Evolutionary conservation across 2,329 filamentous ascomycete genomes (phyloP).

Genomic region (Anisogramma anomala): DNA sequence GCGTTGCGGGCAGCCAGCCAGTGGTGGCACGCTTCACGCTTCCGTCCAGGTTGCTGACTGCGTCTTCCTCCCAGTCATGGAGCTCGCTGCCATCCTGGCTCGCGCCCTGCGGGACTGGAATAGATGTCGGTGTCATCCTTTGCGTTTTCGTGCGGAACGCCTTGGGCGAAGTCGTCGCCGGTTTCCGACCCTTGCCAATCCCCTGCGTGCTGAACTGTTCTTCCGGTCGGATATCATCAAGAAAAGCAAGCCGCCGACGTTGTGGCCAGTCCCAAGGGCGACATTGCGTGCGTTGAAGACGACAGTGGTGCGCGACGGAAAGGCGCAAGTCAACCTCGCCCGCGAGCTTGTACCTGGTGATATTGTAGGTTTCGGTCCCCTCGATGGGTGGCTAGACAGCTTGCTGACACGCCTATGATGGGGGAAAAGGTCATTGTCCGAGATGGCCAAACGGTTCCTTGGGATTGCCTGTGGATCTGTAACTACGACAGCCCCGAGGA

Average conservation of each 20-base stretch:
- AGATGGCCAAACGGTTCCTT: constrained; percentile 56
- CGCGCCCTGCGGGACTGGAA: constrained; percentile 62
- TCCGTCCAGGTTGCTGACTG: neutral
- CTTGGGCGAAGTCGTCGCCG: too few relatives aligned
- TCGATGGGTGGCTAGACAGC: constrained; percentile 18
- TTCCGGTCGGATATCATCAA: constrained; percentile 71
- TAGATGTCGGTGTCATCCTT: constrained; percentile 63
- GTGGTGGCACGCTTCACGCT: neutral
- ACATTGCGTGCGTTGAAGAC: constrained; percentile 64
- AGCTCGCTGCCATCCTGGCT: constrained; percentile 59
- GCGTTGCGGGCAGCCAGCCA: constrained; percentile 19
- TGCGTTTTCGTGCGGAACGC: constrained; percentile 63
- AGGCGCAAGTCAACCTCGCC: constrained; percentile 54
- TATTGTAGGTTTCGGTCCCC: constrained; percentile 27
- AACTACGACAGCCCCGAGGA: constrained; percentile 56
- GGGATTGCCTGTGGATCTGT: constrained; percentile 58
- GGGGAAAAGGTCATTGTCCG: constrained; percentile 47
- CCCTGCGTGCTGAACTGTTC: too few relatives aligned
- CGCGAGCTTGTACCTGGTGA: constrained; percentile 62
- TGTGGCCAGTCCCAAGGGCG: constrained; percentile 59
- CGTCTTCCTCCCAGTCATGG: constrained; percentile 44
- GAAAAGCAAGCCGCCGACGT: constrained; percentile 67
- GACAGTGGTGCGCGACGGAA: constrained; percentile 53
- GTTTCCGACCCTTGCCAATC: too few relatives aligned
- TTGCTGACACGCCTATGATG: neutral